Base-by-base conservation (phyloP, 495 filamentous ascomycete genomes). In the Symbiotaphrina buchneri region DNA sequence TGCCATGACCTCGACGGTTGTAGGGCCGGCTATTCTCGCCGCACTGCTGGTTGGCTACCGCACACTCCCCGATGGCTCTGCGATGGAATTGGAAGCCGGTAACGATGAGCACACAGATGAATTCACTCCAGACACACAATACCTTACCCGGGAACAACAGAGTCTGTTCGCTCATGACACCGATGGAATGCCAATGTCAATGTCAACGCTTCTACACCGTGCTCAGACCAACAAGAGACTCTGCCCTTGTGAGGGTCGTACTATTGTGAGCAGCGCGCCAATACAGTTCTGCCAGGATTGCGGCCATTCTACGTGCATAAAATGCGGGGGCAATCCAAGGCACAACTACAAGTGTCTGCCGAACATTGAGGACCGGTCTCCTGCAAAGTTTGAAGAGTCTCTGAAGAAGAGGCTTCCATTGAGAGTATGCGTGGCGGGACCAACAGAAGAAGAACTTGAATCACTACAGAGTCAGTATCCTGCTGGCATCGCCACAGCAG, bases 1-100 rank as follows among this genome's bases (percentile, higher is more conserved):
- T 43, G 81, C 81, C 1, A 91, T 91, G 81, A 64, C 63, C 2
- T 64, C 71, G 3, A 74, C 80, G 0, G 72, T 80, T 5, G 67
- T 84, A 4, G 72, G 74, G 1, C 55, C 65, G 3, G 61, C 63
- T 1, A 58, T 78, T 5, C 35, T 78, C 1, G 40, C 61, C 11
- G 59, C 60, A 0, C 42, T 78, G 16, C 61, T 68, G 14, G 43
- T 43, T 10, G 51, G 49, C 11, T 36, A 57, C 14, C 37, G 51
- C 10, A 40, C 55, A 4, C 37, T 68, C 16, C 24, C 18, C 35
- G 5, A 8, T 6, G n/a, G 31, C 24, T 21, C 38, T 13, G 24
- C 28, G 15, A 36, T 28, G 27, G 13, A 11, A 21, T 2, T 10
- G 14, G 11, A 16, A 30, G 10, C 19, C 11, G 15, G 31, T 28